Conservation (phyloP, 805 yeast genomes). For the Vanderwaltozyma tropicalis region DNA sequence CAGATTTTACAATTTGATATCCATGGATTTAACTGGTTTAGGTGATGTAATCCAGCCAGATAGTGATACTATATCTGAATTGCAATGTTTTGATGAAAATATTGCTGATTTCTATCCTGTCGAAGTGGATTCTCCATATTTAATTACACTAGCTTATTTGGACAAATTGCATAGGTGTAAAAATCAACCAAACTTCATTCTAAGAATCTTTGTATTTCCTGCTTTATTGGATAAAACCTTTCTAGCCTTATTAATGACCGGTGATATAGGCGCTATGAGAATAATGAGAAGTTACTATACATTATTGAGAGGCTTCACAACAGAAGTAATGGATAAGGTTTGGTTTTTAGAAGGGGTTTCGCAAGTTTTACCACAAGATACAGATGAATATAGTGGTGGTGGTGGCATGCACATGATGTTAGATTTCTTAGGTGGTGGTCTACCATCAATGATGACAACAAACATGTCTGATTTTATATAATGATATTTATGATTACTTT, state of each 20-base stretch:
- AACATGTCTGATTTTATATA: slow-evolving; percentile 25
- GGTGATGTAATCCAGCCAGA: slow-evolving; percentile 47
- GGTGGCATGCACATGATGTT: slow-evolving; percentile 91
- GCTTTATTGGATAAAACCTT: slow-evolving; percentile 80
- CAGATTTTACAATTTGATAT: slow-evolving; percentile 55
- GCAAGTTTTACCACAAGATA: slow-evolving; percentile 81
- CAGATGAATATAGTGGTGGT: slow-evolving; percentile 85
- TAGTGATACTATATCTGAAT: slow-evolving; percentile 38
- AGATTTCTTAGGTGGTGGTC: slow-evolving; percentile 69
- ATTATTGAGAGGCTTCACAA: slow-evolving; percentile 67
- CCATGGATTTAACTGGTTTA: slow-evolving; percentile 83
- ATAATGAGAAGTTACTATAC: slow-evolving; percentile 85
- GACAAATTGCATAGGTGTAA: slow-evolving; percentile 76
- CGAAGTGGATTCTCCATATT: slow-evolving; percentile 70
- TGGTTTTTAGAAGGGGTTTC: slow-evolving; percentile 94
- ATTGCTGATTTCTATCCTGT: slow-evolving; percentile 83
- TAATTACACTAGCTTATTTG: slow-evolving; percentile 74
- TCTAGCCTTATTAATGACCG: slow-evolving; percentile 65
- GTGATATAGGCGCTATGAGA: slow-evolving; percentile 81
- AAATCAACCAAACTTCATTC: slow-evolving; percentile 73
- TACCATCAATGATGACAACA: slow-evolving; percentile 39
- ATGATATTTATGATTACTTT: neutral
- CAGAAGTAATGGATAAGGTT: slow-evolving; percentile 78
- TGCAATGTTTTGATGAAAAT: slow-evolving; percentile 77
- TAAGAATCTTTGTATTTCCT: slow-evolving; percentile 86